Percentiles rank a stretch among this genome's conserved stretches.
phyloP scores from a whole-genome alignment of 2,329 filamentous ascomycete species.

The Aureobasidium uvarum region DNA sequence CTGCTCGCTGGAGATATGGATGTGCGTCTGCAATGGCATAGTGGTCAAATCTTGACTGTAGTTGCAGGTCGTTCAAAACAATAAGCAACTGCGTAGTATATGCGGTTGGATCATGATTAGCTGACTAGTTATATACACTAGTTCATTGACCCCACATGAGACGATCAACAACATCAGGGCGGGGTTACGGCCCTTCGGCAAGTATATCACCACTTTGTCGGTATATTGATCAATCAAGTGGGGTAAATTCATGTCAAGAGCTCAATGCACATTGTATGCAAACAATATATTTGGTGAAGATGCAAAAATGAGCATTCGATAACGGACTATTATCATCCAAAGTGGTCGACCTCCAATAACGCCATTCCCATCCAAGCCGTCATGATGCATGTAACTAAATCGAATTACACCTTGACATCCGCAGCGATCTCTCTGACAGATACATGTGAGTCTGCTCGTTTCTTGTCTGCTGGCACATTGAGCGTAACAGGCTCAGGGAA shows the following conservation, averaged over 20 bases:
- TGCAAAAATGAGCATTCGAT: neutral
- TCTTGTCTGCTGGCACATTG: neutral
- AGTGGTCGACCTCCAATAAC: neutral
- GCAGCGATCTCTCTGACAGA: neutral
- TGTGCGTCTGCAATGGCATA: conserved; percentile 25
- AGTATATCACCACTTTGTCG: neutral
- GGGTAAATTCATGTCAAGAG: neutral
- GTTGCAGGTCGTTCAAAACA: neutral
- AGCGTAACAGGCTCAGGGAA: conserved; percentile 47
- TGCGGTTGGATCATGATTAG: neutral
- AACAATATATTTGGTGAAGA: neutral
- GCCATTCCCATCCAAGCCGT: neutral
- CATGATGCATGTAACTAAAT: neutral
- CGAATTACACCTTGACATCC: neutral
- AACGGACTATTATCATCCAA: neutral
- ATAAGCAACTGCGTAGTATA: neutral
- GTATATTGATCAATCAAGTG: neutral
- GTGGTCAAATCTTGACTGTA: neutral
- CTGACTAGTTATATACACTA: neutral
- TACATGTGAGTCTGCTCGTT: neutral
- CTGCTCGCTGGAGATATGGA: conserved; percentile 31
- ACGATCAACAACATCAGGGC: neutral
- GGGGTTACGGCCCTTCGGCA: neutral
- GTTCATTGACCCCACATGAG: neutral
- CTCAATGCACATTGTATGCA: neutral